Evolutionary conservation across 2,329 filamentous ascomycete genomes (phyloP).

Genomic region (Thelonectria rubi): DNA sequence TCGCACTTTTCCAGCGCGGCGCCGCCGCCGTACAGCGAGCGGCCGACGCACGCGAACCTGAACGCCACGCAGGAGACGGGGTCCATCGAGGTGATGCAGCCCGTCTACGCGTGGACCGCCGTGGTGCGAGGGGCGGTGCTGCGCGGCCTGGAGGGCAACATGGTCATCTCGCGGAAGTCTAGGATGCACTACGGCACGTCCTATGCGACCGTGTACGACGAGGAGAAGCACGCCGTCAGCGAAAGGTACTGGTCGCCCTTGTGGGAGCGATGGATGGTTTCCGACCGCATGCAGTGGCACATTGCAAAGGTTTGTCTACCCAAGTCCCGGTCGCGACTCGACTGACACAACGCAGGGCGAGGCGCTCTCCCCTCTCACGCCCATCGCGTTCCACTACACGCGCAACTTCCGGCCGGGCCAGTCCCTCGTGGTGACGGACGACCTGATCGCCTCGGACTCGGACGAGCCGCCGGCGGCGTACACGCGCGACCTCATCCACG

Average conservation of each 20-base stretch:
- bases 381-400: slow-evolving; percentile 86
- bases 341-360: slow-evolving; percentile 65
- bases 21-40: slow-evolving; percentile 72
- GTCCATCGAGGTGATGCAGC: slow-evolving; percentile 82
- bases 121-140: slow-evolving; percentile 81
- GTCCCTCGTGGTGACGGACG: slow-evolving; percentile 80
- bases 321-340: background rate
- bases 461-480: slow-evolving; percentile 71
- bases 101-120: slow-evolving; percentile 83
- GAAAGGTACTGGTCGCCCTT: slow-evolving; percentile 83
- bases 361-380: slow-evolving; percentile 75
- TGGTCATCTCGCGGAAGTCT: slow-evolving; percentile 78
- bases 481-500: slow-evolving; percentile 70
- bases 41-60: slow-evolving; percentile 70
- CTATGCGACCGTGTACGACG: slow-evolving; percentile 83
- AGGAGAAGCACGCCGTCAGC: slow-evolving; percentile 74
- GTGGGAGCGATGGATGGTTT: slow-evolving; percentile 86
- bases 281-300: slow-evolving; percentile 86
- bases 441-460: slow-evolving; percentile 78
- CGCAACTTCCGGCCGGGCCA: slow-evolving; percentile 84
- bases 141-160: slow-evolving; percentile 78
- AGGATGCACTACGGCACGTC: slow-evolving; percentile 83
- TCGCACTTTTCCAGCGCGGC: slow-evolving; percentile 69
- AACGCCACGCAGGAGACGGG: slow-evolving; percentile 58
- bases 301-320: slow-evolving; percentile 71